Conservation (phyloP, 192 early-diverging fungal species). For the Ambispora gerdemannii region DNA sequence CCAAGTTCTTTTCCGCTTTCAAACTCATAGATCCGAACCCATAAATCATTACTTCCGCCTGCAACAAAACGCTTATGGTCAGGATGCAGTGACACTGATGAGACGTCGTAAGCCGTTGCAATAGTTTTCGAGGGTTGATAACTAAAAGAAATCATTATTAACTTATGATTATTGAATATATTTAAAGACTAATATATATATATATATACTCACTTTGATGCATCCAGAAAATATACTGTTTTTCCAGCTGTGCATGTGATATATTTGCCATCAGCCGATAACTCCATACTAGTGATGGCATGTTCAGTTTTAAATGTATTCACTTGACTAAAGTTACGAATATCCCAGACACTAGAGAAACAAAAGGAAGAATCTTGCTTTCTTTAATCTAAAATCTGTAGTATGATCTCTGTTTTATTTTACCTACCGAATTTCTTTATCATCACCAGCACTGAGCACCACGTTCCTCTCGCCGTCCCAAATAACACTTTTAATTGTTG, state of each 20-base stretch:
- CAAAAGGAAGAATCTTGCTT: not conserved
- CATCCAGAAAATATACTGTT: slow-evolving; percentile 69
- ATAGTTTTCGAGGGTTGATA: slow-evolving; percentile 54
- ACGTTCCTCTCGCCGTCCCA: slow-evolving; percentile 58
- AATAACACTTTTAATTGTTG: slow-evolving; percentile 60
- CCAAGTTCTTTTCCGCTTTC: slow-evolving; percentile 67
- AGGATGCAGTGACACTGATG: slow-evolving; percentile 81
- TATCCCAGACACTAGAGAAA: slow-evolving; percentile 61
- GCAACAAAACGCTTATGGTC: slow-evolving; percentile 73
- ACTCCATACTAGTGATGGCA: slow-evolving; percentile 67
- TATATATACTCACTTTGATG: slow-evolving; percentile 51
- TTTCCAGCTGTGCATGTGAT: slow-evolving; percentile 78
- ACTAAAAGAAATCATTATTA: slow-evolving; percentile 31
- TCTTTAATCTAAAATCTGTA: not conserved
- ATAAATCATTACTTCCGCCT: slow-evolving; percentile 76
- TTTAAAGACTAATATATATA: slow-evolving; percentile 17
- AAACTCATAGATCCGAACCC: slow-evolving; percentile 83
- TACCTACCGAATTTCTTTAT: slow-evolving; percentile 47
- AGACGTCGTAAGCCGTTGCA: slow-evolving; percentile 63
- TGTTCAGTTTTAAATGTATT: slow-evolving; percentile 60
- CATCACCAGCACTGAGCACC: slow-evolving; percentile 61
- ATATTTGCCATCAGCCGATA: slow-evolving; percentile 71
- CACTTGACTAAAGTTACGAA: slow-evolving; percentile 61
- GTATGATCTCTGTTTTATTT: not conserved
- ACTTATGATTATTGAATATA: slow-evolving; percentile 26